Evolutionary conservation across 768 basidiomycete genomes (phyloP).

Genomic region (Crepidotus variabilis): DNA sequence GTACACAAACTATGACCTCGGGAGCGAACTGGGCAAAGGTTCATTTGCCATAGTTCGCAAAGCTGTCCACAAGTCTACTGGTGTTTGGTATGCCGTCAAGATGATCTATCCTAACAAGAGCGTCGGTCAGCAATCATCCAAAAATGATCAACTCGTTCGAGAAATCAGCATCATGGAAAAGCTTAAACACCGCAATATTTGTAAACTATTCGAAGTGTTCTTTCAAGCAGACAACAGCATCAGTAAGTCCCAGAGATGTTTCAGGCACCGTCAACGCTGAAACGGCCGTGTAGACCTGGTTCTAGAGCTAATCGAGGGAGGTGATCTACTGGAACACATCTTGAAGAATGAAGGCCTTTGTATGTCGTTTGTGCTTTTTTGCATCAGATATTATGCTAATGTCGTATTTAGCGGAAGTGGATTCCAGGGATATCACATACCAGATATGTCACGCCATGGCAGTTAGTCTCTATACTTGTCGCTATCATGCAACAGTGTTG

Average conservation of each 20-base stretch:
- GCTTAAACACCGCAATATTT: conserved; percentile 81
- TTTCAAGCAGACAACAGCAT: conserved; percentile 57
- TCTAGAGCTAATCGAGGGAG: conserved; percentile 82
- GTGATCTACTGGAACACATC: conserved; percentile 84
- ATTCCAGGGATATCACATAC: conserved; percentile 66
- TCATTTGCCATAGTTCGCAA: conserved; percentile 90
- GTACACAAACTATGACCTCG: conserved; percentile 63
- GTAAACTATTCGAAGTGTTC: conserved; percentile 74
- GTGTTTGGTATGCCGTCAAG: conserved; percentile 83
- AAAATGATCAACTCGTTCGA: conserved; percentile 45
- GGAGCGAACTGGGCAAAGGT: conserved; percentile 78
- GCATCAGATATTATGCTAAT: conserved; percentile 1
- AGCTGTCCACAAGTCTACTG: conserved; percentile 68
- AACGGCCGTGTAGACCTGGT: conserved; percentile 57
- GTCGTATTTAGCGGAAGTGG: conserved; percentile 40
- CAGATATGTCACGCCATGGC: conserved; percentile 81
- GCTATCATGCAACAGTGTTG: conserved; percentile 3
- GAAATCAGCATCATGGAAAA: conserved; percentile 78
- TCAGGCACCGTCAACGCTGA: conserved; percentile 7
- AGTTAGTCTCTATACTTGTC: conserved; percentile 34
- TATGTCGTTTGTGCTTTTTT: conserved; percentile 27
- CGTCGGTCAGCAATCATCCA: conserved; percentile 24
- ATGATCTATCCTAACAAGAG: conserved; percentile 62
- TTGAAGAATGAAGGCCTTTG: conserved; percentile 55
- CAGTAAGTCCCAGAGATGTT: conserved; percentile 37